Percentiles rank a stretch among this genome's conserved stretches.
Evolutionary conservation across 768 basidiomycete species (phyloP).

Genomic region (Lentinula aciculospora): DNA sequence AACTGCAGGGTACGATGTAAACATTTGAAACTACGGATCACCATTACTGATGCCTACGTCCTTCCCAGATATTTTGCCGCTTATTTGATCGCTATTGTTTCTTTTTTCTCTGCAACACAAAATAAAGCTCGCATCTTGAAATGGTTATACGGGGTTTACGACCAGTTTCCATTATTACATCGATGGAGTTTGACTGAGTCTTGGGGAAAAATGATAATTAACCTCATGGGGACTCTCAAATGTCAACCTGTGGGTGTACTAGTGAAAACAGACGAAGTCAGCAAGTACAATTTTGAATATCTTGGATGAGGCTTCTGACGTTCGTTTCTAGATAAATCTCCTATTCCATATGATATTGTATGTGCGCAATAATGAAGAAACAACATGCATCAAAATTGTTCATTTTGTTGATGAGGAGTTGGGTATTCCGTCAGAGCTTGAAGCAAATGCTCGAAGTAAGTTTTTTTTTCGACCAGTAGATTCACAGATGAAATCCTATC

Average conservation of each 20-base stretch:
- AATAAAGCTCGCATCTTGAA: slow-evolving; percentile 51
- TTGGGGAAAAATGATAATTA: slow-evolving; percentile 39
- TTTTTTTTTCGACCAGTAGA: too few species aligned
- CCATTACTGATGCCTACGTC: neutral
- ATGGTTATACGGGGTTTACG: slow-evolving; percentile 57
- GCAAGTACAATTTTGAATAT: slow-evolving; percentile 7
- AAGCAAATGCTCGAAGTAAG: slow-evolving; percentile 42
- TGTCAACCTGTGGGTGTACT: slow-evolving; percentile 55
- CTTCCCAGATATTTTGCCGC: slow-evolving; percentile 52
- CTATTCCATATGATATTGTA: slow-evolving; percentile 64
- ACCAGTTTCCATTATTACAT: slow-evolving; percentile 50
- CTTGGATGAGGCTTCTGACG: neutral
- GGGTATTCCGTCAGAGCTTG: slow-evolving; percentile 62
- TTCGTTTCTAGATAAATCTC: slow-evolving; percentile 49
- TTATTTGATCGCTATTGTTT: slow-evolving; percentile 48
- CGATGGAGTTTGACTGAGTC: slow-evolving; percentile 25
- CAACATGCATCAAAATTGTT: slow-evolving; percentile 61
- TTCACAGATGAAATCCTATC: too few species aligned
- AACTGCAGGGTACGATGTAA: slow-evolving; percentile 42
- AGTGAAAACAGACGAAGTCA: slow-evolving; percentile 61
- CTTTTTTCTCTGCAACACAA: slow-evolving; percentile 42
- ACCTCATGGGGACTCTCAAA: slow-evolving; percentile 38
- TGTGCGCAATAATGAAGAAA: slow-evolving; percentile 64
- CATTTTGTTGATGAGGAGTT: slow-evolving; percentile 54
- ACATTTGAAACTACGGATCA: neutral